phyloP scores from a whole-genome alignment of 176 grass and related monocot species.

The Zizania latifolia region DNA sequence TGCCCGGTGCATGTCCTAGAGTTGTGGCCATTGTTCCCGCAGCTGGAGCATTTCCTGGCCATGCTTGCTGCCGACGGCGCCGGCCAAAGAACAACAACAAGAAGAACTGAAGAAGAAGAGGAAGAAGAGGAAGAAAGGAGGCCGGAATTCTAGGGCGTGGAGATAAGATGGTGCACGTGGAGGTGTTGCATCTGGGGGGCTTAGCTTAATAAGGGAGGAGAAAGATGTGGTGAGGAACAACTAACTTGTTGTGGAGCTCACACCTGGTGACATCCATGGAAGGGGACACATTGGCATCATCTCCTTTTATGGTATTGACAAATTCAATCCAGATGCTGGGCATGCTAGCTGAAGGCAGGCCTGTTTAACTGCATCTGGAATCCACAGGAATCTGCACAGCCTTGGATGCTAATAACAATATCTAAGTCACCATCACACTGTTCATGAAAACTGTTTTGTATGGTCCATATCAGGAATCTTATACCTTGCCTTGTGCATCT shows the following conservation, averaged over 20 bases:
- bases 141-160: constrained; percentile 18
- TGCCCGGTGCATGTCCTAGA: constrained; percentile 71
- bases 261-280: constrained; percentile 43
- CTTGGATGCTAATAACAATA: constrained; percentile 22
- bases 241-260: constrained; percentile 31
- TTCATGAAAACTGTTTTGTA: constrained; percentile 13
- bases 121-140: not conserved
- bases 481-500: constrained; percentile 10
- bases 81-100: not conserved
- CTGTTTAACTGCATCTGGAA: constrained; percentile 39
- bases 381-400: constrained; percentile 29
- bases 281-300: constrained; percentile 41
- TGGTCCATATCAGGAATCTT: constrained; percentile 36
- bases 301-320: constrained; percentile 39
- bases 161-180: constrained; percentile 30
- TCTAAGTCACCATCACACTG: constrained; percentile 17
- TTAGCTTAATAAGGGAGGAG: constrained; percentile 33
- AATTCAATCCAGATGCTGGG: constrained; percentile 24
- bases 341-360: constrained; percentile 4
- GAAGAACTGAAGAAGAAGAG: not conserved
- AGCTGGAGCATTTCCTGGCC: constrained; percentile 86
- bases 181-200: constrained; percentile 19
- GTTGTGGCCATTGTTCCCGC: constrained; percentile 92
- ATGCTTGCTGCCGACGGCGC: constrained; percentile 30
- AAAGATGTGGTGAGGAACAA: constrained; percentile 37